Evolutionary conservation across 768 basidiomycete genomes (phyloP).

Genomic region (Leucocoprinus sp.): DNA sequence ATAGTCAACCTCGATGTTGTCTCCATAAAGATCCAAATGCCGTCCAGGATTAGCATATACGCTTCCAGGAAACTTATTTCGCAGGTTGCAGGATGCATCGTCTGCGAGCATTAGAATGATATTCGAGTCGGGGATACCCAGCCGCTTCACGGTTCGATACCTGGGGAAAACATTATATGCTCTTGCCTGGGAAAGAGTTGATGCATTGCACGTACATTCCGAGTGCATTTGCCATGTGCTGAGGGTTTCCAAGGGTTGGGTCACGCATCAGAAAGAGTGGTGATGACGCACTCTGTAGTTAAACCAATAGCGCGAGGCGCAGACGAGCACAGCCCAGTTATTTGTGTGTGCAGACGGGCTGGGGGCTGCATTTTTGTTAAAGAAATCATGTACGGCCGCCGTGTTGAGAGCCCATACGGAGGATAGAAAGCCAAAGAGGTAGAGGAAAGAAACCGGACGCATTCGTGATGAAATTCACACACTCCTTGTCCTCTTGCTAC

Average conservation of each 20-base stretch:
- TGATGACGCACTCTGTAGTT: slow-evolving; percentile 77
- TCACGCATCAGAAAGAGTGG: background rate
- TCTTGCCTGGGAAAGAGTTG: background rate
- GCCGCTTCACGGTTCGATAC: slow-evolving; percentile 96
- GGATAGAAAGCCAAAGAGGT: slow-evolving; percentile 10
- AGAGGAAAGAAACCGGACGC: slow-evolving; percentile 7
- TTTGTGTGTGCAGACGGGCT: slow-evolving; percentile 65
- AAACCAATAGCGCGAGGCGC: slow-evolving; percentile 95
- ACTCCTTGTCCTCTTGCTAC: slow-evolving; percentile 9
- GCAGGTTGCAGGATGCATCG: slow-evolving; percentile 87
- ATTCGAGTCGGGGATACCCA: slow-evolving; percentile 97
- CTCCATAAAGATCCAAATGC: slow-evolving; percentile 85
- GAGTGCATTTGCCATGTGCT: slow-evolving; percentile 98
- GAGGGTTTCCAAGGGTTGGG: slow-evolving; percentile 5
- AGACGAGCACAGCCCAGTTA: slow-evolving; percentile 98
- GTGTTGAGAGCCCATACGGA: slow-evolving; percentile 24
- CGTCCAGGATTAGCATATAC: slow-evolving; percentile 87
- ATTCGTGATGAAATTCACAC: slow-evolving; percentile 7
- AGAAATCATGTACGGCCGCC: slow-evolving; percentile 37
- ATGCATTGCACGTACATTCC: slow-evolving; percentile 95
- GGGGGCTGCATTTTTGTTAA: slow-evolving; percentile 28
- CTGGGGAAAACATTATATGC: slow-evolving; percentile 27
- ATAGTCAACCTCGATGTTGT: slow-evolving; percentile 97
- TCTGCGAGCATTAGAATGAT: slow-evolving; percentile 99
- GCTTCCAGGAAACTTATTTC: slow-evolving; percentile 86